Conservation (phyloP, 1,284 basidiomycete species). For the Bjerkandera adusta region DNA sequence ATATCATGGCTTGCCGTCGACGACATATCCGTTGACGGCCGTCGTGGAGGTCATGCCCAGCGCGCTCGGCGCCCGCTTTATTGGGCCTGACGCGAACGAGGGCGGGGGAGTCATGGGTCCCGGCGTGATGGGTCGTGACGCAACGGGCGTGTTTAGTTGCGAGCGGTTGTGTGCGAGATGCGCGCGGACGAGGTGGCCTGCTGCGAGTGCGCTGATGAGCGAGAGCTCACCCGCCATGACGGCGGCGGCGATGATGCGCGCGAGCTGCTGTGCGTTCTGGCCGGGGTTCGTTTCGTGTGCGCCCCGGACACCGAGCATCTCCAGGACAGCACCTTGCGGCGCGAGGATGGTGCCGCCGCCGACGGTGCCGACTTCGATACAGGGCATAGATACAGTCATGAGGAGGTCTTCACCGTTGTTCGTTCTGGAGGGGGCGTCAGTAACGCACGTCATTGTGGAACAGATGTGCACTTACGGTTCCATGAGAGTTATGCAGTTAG, state of each 20-base stretch:
- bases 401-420: slow-evolving; percentile 91
- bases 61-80: slow-evolving; percentile 10
- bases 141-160: slow-evolving; percentile 64
- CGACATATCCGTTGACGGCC: slow-evolving; percentile 9
- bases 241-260: slow-evolving; percentile 82
- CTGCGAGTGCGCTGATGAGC: slow-evolving; percentile 86
- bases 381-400: slow-evolving; percentile 93
- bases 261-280: slow-evolving; percentile 83
- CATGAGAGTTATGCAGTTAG: slow-evolving; percentile 98
- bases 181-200: slow-evolving; percentile 87
- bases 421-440: slow-evolving; percentile 43
- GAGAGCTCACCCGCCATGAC: slow-evolving; percentile 96
- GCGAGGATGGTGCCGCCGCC: slow-evolving; percentile 92
- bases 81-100: slow-evolving; percentile 18
- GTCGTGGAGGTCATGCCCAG: slow-evolving; percentile 12
- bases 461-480: slow-evolving; percentile 72
- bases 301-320: slow-evolving; percentile 89
- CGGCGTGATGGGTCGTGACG: slow-evolving; percentile 65
- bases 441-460: slow-evolving; percentile 7
- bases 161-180: slow-evolving; percentile 86
- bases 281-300: slow-evolving; percentile 84
- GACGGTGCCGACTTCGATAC: slow-evolving; percentile 94
- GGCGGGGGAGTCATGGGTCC: slow-evolving; percentile 30
- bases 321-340: slow-evolving; percentile 88
- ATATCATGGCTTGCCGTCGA: slow-evolving; percentile 13